Evolutionary conservation across 306 rosid species (phyloP).

Genomic region (Argentina anserina): DNA sequence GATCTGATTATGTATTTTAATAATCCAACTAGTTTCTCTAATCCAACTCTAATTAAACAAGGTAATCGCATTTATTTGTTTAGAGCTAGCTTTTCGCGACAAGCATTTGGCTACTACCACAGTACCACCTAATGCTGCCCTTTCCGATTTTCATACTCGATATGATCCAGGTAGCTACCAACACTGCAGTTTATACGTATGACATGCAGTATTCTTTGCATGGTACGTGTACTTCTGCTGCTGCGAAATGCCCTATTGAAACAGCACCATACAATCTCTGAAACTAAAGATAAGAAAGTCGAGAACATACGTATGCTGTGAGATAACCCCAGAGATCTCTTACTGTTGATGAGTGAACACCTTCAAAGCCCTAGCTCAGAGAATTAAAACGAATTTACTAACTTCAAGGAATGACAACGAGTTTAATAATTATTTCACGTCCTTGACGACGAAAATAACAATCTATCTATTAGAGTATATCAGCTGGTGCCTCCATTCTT

Average conservation of each 20-base stretch:
- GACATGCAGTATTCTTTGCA: background rate
- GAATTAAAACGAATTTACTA: background rate
- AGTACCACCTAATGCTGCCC: background rate
- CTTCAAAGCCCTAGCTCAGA: background rate
- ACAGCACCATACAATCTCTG: background rate
- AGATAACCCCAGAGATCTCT: background rate
- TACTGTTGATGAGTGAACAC: background rate
- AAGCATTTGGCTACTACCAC: background rate
- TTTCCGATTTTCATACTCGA: background rate
- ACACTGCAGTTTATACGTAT: background rate
- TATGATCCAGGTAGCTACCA: background rate
- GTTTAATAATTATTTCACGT: background rate
- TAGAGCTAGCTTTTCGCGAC: background rate
- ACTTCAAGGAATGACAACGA: background rate
- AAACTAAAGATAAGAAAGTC: background rate
- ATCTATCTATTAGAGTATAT: too few relatives aligned
- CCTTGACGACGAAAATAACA: too few relatives aligned
- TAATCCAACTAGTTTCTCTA: background rate
- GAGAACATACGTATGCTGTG: background rate
- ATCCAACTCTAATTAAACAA: constrained; percentile 6
- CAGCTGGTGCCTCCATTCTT: too few relatives aligned
- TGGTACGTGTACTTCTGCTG: background rate
- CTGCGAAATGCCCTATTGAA: background rate
- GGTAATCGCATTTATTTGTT: background rate
- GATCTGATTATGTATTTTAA: constrained; percentile 7